A percentile compares a stretch with the other conserved stretches of the same genome.
These are phyloP conservation scores for Carpinus fangiana DNA, from an alignment of 306 rosid species.

Conservation along the genomic window DNA sequence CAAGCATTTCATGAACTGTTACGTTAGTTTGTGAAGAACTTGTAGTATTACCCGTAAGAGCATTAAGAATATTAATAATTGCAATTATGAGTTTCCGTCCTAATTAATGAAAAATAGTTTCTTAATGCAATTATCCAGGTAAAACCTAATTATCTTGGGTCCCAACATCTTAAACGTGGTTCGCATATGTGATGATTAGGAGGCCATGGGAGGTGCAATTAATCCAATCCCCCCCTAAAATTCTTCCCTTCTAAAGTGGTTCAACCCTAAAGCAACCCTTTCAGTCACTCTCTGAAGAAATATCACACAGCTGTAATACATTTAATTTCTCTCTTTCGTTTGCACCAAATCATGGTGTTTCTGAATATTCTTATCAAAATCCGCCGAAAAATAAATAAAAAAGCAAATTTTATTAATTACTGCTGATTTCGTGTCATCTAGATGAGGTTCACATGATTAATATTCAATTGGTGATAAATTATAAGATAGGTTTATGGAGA, in stretches of 20 bases:
- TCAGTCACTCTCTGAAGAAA: neutral
- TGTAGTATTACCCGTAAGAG: too few relatives aligned
- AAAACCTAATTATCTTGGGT: slow-evolving; percentile 1
- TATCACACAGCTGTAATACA: slow-evolving; percentile 20
- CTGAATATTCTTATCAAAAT: slow-evolving; percentile 19
- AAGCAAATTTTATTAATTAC: neutral
- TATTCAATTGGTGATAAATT: neutral
- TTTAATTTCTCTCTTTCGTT: neutral
- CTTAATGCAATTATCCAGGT: neutral
- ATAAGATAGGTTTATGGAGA: neutral
- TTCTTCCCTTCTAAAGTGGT: slow-evolving; percentile 11
- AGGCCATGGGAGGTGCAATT: neutral
- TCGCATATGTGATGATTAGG: too few relatives aligned
- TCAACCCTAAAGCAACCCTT: slow-evolving; percentile 11
- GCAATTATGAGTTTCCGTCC: neutral
- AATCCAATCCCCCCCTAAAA: neutral
- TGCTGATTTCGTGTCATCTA: neutral
- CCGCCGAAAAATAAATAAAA: neutral
- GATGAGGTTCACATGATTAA: slow-evolving; percentile 1
- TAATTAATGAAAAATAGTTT: neutral
- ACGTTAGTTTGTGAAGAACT: too few relatives aligned
- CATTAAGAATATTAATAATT: neutral
- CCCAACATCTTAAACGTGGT: neutral
- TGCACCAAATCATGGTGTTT: slow-evolving; percentile 21
- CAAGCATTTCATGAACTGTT: too few relatives aligned